A percentile compares a stretch with the other conserved stretches of the same genome.
These are phyloP conservation scores for Tolypocladium endophyticum DNA, from an alignment of 2,329 filamentous ascomycete genomes.

Conservation along the genomic window DNA sequence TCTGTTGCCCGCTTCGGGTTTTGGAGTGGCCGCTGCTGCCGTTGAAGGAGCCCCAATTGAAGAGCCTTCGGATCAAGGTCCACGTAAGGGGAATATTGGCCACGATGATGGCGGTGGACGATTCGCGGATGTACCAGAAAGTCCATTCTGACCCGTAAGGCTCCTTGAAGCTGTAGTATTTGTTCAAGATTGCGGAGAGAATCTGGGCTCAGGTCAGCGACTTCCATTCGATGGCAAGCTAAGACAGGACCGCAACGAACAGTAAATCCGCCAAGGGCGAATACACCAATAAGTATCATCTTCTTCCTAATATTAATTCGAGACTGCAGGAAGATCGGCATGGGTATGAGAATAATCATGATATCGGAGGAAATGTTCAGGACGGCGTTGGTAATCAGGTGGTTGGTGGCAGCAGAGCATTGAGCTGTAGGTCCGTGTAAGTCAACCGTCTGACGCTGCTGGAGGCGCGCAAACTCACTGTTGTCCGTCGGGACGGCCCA, in stretches of 20 bases:
- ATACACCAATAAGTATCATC: slow-evolving; percentile 34
- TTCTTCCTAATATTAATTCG: slow-evolving; percentile 41
- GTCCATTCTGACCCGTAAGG: slow-evolving; percentile 28
- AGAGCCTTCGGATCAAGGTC: slow-evolving; percentile 27
- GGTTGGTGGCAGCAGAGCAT: slow-evolving; percentile 45
- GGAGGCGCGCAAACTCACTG: slow-evolving; percentile 16
- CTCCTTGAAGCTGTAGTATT: slow-evolving; percentile 29
- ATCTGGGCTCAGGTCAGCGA: slow-evolving; percentile 24
- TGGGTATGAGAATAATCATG: slow-evolving; percentile 46
- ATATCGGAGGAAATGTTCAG: slow-evolving; percentile 52
- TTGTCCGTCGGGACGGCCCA: slow-evolving; percentile 45
- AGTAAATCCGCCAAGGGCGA: slow-evolving; percentile 35
- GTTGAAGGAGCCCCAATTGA: slow-evolving; percentile 18
- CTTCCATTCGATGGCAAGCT: neutral
- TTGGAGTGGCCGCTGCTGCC: slow-evolving; percentile 8
- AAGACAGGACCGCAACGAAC: slow-evolving; percentile 17
- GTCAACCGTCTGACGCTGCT: neutral
- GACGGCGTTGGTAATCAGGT: slow-evolving; percentile 46
- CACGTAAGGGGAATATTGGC: slow-evolving; percentile 32
- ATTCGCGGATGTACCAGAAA: slow-evolving; percentile 35
- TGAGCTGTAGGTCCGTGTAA: slow-evolving; percentile 28
- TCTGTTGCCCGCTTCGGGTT: neutral
- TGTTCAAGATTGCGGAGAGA: slow-evolving; percentile 35
- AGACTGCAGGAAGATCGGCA: slow-evolving; percentile 41
- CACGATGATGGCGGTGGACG: slow-evolving; percentile 32